These are phyloP conservation scores for Ascochyta lentis DNA, from an alignment of 2,329 filamentous ascomycete species.

Conservation along the genomic window DNA sequence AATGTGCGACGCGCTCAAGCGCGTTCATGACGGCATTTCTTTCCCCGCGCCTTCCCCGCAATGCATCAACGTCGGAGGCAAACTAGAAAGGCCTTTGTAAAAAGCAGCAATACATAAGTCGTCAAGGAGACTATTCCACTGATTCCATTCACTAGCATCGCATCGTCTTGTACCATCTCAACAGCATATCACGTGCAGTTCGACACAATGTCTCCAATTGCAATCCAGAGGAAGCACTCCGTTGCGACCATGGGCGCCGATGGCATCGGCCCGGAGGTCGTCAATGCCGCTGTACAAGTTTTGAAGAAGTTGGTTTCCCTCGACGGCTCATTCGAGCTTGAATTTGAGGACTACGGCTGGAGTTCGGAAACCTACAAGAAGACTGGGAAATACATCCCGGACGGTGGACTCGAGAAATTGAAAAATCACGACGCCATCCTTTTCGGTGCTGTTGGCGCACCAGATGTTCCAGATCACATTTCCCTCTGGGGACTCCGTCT, in stretches of 20 bases:
- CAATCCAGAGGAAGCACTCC: slow-evolving; percentile 32
- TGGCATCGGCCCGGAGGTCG: slow-evolving; percentile 73
- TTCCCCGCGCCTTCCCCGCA: slow-evolving; percentile 26
- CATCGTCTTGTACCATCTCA: not conserved
- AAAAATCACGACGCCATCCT: slow-evolving; percentile 69
- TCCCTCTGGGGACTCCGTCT: slow-evolving; percentile 64
- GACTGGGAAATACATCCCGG: slow-evolving; percentile 69
- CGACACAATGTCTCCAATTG: slow-evolving; percentile 34
- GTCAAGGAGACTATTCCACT: not conserved
- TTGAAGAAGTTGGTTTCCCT: slow-evolving; percentile 61
- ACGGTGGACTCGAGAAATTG: slow-evolving; percentile 64
- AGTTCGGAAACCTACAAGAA: slow-evolving; percentile 70
- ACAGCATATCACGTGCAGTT: not conserved
- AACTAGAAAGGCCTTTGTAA: not conserved
- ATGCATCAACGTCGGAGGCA: slow-evolving; percentile 4
- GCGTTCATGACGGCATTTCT: slow-evolving; percentile 16
- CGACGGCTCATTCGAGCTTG: slow-evolving; percentile 64
- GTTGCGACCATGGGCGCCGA: slow-evolving; percentile 67
- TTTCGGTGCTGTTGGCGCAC: slow-evolving; percentile 72
- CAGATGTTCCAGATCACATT: slow-evolving; percentile 63
- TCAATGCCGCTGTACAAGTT: slow-evolving; percentile 68
- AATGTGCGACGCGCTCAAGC: slow-evolving; percentile 2
- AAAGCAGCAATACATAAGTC: slow-evolving; percentile 1
- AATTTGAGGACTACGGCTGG: slow-evolving; percentile 71
- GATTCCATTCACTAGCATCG: not conserved